Conservation (phyloP, 257 asterid genomes). For the Nicotiana otophora region DNA sequence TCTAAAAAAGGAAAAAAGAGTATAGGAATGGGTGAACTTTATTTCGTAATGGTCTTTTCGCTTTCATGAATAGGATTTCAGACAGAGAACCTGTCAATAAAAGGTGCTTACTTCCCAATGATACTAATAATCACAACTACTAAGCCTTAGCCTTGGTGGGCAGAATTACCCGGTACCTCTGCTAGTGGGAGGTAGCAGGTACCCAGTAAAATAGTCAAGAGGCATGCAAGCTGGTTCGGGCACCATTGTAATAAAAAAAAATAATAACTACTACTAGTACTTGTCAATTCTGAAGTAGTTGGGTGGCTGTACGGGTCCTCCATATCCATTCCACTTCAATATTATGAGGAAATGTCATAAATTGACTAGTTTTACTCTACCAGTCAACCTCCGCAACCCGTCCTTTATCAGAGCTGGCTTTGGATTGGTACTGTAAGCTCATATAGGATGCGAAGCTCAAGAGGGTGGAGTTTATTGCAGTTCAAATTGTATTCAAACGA, state of each 20-base stretch:
- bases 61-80: slow-evolving; percentile 3
- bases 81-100: background rate
- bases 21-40: too few species aligned
- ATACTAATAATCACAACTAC: background rate
- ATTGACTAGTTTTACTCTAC: background rate
- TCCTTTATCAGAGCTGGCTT: background rate
- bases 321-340: background rate
- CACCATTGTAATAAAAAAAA: background rate
- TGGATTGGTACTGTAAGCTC: background rate
- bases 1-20: too few species aligned
- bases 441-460: background rate
- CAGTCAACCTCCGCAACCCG: background rate
- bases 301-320: background rate
- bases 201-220: too few species aligned
- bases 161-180: too few species aligned
- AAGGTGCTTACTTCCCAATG: background rate
- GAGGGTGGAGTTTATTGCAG: background rate
- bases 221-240: too few species aligned
- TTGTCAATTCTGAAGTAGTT: background rate
- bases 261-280: background rate
- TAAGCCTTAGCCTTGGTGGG: too few species aligned
- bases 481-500: too few species aligned
- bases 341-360: background rate
- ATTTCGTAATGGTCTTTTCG: background rate
- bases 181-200: too few species aligned